Evolutionary conservation across 2,329 filamentous ascomycete species (phyloP).

Genomic region (Phialemonium atrogriseum): DNA sequence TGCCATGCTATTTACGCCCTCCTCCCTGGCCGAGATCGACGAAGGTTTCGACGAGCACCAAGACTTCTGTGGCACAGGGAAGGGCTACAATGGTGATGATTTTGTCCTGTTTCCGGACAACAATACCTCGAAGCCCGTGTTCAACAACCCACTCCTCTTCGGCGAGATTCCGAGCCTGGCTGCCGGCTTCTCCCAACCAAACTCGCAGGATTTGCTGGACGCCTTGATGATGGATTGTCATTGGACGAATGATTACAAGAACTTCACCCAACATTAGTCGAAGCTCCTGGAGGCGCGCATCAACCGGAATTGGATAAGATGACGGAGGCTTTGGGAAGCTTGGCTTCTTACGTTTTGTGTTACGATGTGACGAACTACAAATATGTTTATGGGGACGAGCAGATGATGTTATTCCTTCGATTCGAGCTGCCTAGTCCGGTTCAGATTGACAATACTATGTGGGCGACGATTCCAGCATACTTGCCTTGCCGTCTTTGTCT

Average conservation of each 20-base stretch:
- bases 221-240: conserved; percentile 5
- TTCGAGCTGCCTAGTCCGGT: no score
- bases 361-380: conserved; percentile 1
- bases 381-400: no score
- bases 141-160: conserved; percentile 39
- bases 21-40: conserved; percentile 52
- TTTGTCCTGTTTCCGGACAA: conserved; percentile 53
- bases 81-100: conserved; percentile 37
- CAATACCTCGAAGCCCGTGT: conserved; percentile 28
- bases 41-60: conserved; percentile 54
- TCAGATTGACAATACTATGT: no score
- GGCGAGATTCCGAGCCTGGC: conserved; percentile 40
- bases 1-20: conserved; percentile 60
- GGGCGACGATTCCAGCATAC: no score
- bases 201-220: conserved; percentile 42
- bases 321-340: not conserved
- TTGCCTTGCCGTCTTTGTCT: no score
- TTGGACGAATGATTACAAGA: not conserved
- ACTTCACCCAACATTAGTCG: no score
- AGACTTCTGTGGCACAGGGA: conserved; percentile 25
- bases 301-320: no score
- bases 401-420: no score
- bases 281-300: no score
- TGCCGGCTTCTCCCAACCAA: conserved; percentile 42
- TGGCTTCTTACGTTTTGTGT: not conserved